Evolutionary conservation across 768 basidiomycete species (phyloP).

Genomic region (Xerocomus potaroensis): DNA sequence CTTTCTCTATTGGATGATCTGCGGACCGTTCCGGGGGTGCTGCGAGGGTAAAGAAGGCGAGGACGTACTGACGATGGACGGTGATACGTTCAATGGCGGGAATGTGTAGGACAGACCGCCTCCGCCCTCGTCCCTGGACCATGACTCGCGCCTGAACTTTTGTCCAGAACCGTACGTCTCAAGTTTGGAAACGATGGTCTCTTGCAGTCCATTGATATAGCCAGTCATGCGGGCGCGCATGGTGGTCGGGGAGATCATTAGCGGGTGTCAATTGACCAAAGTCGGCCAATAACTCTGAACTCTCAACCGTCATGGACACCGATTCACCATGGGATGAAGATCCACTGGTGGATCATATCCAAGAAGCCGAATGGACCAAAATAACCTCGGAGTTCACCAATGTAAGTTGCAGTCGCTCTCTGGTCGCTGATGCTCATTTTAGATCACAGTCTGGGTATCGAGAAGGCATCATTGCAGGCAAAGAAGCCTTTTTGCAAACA

Average conservation of each 20-base stretch:
- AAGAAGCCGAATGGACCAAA: slow-evolving; percentile 62
- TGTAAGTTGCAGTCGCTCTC: slow-evolving; percentile 34
- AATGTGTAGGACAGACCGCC: slow-evolving; percentile 19
- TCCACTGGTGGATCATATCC: slow-evolving; percentile 28
- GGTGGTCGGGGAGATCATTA: too few relatives aligned
- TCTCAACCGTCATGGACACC: slow-evolving; percentile 13
- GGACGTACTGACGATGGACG: not conserved
- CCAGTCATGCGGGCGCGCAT: slow-evolving; percentile 14
- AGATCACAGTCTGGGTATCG: slow-evolving; percentile 77
- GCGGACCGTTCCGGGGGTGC: not conserved
- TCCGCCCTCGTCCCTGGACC: slow-evolving; percentile 18
- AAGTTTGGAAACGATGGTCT: slow-evolving; percentile 18
- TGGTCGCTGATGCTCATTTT: slow-evolving; percentile 1
- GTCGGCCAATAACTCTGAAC: too few relatives aligned
- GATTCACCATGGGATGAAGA: slow-evolving; percentile 63
- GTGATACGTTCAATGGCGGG: not conserved
- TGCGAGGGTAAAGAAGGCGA: not conserved
- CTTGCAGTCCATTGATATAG: slow-evolving; percentile 17
- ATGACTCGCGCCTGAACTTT: slow-evolving; percentile 15
- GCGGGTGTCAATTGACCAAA: too few relatives aligned
- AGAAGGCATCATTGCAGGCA: slow-evolving; percentile 94
- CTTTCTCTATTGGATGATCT: slow-evolving; percentile 23
- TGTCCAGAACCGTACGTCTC: slow-evolving; percentile 9
- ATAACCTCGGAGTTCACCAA: slow-evolving; percentile 69
- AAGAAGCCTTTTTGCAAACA: slow-evolving; percentile 78